These are phyloP conservation scores for Venturiaceae sp. DNA, from an alignment of 2,329 filamentous ascomycete genomes.

Conservation along the genomic window DNA sequence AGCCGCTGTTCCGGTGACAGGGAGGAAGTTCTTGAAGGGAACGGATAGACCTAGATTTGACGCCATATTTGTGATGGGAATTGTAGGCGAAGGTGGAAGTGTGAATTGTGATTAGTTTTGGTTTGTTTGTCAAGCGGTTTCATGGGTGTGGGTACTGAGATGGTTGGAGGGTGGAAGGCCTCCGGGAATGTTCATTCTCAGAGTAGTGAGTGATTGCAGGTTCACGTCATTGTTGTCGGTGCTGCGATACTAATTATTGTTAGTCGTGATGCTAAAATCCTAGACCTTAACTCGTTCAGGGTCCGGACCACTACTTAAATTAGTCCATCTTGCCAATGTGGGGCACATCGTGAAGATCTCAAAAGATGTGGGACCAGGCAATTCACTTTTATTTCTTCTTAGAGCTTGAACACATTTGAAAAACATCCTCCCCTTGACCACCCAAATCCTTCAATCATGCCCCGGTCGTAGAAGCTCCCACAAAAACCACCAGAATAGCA, in stretches of 20 bases:
- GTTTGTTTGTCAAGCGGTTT: neutral
- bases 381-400: no score
- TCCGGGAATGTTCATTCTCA: no score
- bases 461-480: no score
- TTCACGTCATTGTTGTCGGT: neutral
- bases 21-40: neutral
- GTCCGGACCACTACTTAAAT: neutral
- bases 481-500: no score
- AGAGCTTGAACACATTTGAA: no score
- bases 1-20: neutral
- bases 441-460: no score
- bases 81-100: no score
- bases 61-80: no score
- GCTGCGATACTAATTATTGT: neutral
- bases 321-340: neutral
- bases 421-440: no score
- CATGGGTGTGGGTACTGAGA: neutral
- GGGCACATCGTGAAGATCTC: neutral
- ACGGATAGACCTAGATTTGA: neutral
- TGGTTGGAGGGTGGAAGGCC: no score
- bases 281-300: neutral
- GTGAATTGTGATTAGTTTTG: no score
- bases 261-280: neutral
- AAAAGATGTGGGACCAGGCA: no score
- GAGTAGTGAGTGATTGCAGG: neutral